Conservation (phyloP, 371 early-diverging fungal species). For the Lichtheimia hyalospora region DNA sequence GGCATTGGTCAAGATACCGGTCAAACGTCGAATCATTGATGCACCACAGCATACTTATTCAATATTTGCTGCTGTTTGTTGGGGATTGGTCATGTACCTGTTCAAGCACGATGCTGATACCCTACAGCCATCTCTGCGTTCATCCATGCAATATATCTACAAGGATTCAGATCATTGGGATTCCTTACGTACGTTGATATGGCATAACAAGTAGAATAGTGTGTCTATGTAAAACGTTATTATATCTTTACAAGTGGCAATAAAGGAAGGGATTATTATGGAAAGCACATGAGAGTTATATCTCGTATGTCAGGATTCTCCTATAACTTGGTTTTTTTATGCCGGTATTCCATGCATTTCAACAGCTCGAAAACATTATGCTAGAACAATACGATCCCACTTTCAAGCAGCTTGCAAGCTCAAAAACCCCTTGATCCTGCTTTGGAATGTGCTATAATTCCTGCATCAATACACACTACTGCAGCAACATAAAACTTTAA, state of each 20-base stretch:
- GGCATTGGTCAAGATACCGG: constrained; percentile 83
- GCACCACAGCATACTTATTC: constrained; percentile 84
- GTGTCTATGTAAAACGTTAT: neutral
- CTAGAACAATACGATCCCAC: too few species aligned
- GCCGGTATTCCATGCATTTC: too few species aligned
- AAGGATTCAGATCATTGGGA: constrained; percentile 83
- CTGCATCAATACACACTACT: too few species aligned
- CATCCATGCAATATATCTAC: constrained; percentile 95
- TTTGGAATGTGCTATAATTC: too few species aligned
- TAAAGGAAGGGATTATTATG: too few species aligned
- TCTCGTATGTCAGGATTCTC: too few species aligned
- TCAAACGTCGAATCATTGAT: constrained; percentile 68
- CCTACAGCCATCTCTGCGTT: constrained; percentile 90
- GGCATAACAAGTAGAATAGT: constrained; percentile 87
- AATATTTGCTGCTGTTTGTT: constrained; percentile 90
- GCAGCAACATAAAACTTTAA: too few species aligned
- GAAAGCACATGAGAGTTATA: too few species aligned
- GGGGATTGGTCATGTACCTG: constrained; percentile 95
- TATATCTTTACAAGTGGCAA: neutral
- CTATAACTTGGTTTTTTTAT: too few species aligned
- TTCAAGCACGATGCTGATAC: constrained; percentile 87
- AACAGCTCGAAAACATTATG: too few species aligned
- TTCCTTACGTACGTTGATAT: constrained; percentile 74
- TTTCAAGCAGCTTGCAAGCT: too few species aligned
- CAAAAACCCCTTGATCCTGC: too few species aligned